phyloP scores from a whole-genome alignment of 1,284 basidiomycete genomes.

The Moesziomyces sp. region DNA sequence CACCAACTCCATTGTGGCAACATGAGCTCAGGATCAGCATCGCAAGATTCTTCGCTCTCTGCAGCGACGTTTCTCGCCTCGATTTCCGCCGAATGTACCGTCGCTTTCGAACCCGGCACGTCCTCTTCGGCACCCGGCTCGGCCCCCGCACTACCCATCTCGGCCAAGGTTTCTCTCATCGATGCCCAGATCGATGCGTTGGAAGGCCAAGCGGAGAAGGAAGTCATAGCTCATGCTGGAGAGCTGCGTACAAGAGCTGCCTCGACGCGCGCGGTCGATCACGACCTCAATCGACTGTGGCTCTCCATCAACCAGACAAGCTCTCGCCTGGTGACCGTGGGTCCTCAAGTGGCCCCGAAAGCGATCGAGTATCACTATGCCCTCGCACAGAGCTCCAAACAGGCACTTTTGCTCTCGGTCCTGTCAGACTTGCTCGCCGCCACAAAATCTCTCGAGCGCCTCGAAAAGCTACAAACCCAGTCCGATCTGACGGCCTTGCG shows the following conservation, averaged over 20 bases:
- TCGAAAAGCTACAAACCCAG: constrained; percentile 29
- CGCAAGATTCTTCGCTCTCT: constrained; percentile 26
- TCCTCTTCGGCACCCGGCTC: constrained; percentile 12
- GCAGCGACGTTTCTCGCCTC: constrained; percentile 42
- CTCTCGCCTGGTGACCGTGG: constrained; percentile 29
- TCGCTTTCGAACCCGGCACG: constrained; percentile 10
- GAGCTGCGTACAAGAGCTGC: constrained; percentile 31
- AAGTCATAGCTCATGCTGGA: constrained; percentile 23
- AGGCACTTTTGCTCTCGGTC: constrained; percentile 30
- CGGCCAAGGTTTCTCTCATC: constrained; percentile 46
- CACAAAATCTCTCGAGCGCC: constrained; percentile 19
- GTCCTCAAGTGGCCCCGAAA: constrained; percentile 22
- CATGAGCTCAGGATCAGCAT: constrained; percentile 19
- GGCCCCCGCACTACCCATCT: constrained; percentile 39
- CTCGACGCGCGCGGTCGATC: constrained; percentile 25
- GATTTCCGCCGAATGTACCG: constrained; percentile 42
- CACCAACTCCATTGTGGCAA: not conserved
- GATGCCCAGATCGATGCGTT: constrained; percentile 50
- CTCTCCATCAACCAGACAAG: constrained; percentile 34
- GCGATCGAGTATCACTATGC: constrained; percentile 30
- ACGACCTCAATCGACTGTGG: constrained; percentile 39
- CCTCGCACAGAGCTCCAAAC: constrained; percentile 36
- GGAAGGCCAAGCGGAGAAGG: constrained; percentile 22
- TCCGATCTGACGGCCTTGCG: constrained; percentile 6
- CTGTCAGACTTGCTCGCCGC: constrained; percentile 32